Conservation (phyloP, 805 yeast genomes). For the Groenewaldozyma tartarivorans region DNA sequence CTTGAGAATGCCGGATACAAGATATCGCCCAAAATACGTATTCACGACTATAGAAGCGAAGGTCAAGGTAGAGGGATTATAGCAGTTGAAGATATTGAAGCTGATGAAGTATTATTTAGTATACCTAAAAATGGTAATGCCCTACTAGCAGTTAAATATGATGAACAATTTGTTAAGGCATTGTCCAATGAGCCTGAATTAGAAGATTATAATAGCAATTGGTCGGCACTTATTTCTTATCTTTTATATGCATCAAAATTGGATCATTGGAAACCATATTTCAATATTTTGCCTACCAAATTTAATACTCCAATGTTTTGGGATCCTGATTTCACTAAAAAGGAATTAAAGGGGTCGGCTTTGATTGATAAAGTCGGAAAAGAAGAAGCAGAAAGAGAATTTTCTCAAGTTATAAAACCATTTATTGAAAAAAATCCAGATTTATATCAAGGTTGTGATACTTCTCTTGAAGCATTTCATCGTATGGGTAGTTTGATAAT, state of each 20-base stretch:
- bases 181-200: conserved; percentile 16
- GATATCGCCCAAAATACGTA: conserved; percentile 46
- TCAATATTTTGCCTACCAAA: conserved; percentile 54
- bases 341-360: conserved; percentile 55
- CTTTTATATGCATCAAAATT: conserved; percentile 51
- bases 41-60: conserved; percentile 49
- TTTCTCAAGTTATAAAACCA: conserved; percentile 37
- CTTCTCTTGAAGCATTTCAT: conserved; percentile 52
- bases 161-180: background rate
- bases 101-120: conserved; percentile 57
- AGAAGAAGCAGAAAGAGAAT: conserved; percentile 55
- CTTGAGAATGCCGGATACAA: conserved; percentile 13
- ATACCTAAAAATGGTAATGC: conserved; percentile 54
- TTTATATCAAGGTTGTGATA: conserved; percentile 17
- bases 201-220: too few species aligned
- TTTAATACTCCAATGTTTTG: conserved; percentile 75
- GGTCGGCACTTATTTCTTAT: conserved; percentile 71
- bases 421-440: conserved; percentile 22
- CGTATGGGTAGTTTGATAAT: conserved; percentile 69
- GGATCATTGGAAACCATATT: conserved; percentile 63
- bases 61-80: conserved; percentile 73
- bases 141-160: background rate
- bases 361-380: conserved; percentile 64
- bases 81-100: conserved; percentile 50
- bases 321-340: conserved; percentile 49